Conservation (phyloP, 2,329 filamentous ascomycete species). For the Hymenoscyphus albidus region DNA sequence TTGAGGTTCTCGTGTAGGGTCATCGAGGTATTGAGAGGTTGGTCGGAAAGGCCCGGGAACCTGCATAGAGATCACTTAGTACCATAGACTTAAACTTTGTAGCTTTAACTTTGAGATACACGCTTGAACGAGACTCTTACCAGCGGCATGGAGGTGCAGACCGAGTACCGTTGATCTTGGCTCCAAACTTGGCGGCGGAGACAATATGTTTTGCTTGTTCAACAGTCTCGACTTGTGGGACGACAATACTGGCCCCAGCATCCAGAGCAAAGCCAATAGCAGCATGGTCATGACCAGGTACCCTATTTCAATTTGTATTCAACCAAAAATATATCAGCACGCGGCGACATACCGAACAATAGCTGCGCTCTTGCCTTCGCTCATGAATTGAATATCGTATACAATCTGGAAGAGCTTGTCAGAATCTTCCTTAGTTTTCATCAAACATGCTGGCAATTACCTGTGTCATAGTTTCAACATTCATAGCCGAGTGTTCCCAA, state of each 20-base stretch:
- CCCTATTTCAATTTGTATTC: constrained; percentile 22
- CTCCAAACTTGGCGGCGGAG: constrained; percentile 44
- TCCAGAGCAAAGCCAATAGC: constrained; percentile 46
- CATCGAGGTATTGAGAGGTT: constrained; percentile 30
- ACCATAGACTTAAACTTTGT: neutral
- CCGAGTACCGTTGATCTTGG: constrained; percentile 38
- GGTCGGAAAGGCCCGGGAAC: constrained; percentile 41
- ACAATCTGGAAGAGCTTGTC: constrained; percentile 37
- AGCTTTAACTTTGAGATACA: neutral
- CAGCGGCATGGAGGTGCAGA: constrained; percentile 45
- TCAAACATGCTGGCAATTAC: constrained; percentile 20
- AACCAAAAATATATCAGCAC: neutral
- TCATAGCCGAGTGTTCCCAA: constrained; percentile 46
- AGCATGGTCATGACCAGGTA: constrained; percentile 46
- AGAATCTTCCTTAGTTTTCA: neutral
- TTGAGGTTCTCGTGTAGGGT: constrained; percentile 42
- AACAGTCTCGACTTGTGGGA: constrained; percentile 47
- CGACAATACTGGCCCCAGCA: constrained; percentile 45
- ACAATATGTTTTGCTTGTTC: constrained; percentile 43
- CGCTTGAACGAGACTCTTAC: neutral
- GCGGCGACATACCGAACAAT: constrained; percentile 39
- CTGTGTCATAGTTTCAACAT: constrained; percentile 48
- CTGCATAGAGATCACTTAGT: neutral
- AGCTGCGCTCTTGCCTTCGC: constrained; percentile 43
- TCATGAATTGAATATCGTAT: constrained; percentile 45